Conservation (phyloP, 345 rosid species). For the Eutrema heterophyllum region DNA sequence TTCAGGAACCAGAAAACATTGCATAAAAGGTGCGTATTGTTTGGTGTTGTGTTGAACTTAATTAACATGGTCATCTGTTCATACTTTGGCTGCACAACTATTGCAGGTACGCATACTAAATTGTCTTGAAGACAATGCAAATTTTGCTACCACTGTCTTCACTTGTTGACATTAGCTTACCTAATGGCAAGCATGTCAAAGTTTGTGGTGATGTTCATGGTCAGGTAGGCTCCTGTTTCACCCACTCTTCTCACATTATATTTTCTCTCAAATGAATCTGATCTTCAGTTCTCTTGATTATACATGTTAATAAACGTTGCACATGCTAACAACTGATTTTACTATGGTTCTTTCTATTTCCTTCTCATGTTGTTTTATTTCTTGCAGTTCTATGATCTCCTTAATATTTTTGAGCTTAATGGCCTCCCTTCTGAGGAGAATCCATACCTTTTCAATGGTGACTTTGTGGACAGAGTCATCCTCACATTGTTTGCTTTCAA, state of each 20-base stretch:
- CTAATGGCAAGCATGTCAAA: slow-evolving; percentile 67
- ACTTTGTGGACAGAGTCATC: slow-evolving; percentile 97
- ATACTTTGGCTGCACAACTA: too few relatives aligned
- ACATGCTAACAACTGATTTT: background rate
- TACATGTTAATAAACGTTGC: background rate
- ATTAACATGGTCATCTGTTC: too few relatives aligned
- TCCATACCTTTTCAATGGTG: slow-evolving; percentile 94
- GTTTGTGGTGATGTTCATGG: slow-evolving; percentile 99
- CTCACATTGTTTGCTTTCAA: slow-evolving; percentile 91
- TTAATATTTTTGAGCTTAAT: slow-evolving; percentile 91
- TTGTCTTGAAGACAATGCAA: slow-evolving; percentile 77
- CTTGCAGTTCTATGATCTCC: slow-evolving; percentile 88
- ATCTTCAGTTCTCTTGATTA: background rate
- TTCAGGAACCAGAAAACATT: too few relatives aligned
- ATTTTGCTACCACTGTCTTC: slow-evolving; percentile 72
- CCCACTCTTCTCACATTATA: too few relatives aligned
- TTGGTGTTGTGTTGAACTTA: too few relatives aligned
- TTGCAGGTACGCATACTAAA: too few relatives aligned
- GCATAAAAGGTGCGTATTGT: too few relatives aligned
- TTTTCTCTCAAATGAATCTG: too few relatives aligned
- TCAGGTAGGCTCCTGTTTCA: slow-evolving; percentile 46
- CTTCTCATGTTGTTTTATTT: background rate
- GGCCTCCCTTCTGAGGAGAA: slow-evolving; percentile 97
- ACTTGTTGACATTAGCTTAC: slow-evolving; percentile 73
- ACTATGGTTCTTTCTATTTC: too few relatives aligned